These are phyloP conservation scores for Diaporthe capsici DNA, from an alignment of 2,329 filamentous ascomycete species.

Conservation along the genomic window DNA sequence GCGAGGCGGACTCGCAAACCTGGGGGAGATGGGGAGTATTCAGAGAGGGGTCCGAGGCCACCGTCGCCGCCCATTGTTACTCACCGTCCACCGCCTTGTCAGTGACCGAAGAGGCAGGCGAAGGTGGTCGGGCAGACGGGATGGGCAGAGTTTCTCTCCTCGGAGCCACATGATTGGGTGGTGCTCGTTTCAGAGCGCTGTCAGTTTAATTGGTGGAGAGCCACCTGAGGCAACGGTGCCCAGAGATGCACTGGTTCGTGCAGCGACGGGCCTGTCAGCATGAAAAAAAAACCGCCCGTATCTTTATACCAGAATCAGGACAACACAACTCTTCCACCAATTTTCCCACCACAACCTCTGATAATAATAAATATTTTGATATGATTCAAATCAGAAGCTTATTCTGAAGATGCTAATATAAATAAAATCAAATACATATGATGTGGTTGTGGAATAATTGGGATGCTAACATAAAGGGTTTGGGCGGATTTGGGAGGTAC, in stretches of 20 bases:
- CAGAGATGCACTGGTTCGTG: slow-evolving; percentile 29
- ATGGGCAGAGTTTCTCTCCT: slow-evolving; percentile 29
- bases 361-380: too few species aligned
- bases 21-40: slow-evolving; percentile 14
- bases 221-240: slow-evolving; percentile 38
- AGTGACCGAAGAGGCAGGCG: slow-evolving; percentile 32
- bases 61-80: slow-evolving; percentile 25
- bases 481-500: too few species aligned
- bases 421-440: too few species aligned
- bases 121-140: slow-evolving; percentile 23
- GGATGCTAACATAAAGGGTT: too few species aligned
- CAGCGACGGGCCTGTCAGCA: too few species aligned
- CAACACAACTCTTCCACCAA: too few species aligned
- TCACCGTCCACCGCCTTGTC: slow-evolving; percentile 36
- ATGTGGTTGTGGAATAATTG: too few species aligned
- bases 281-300: too few species aligned
- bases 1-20: slow-evolving; percentile 19
- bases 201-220: slow-evolving; percentile 38
- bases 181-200: slow-evolving; percentile 38
- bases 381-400: too few species aligned
- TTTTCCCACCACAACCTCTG: too few species aligned
- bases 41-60: slow-evolving; percentile 30
- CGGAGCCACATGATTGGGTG: slow-evolving; percentile 36
- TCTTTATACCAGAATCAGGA: too few species aligned
- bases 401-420: too few species aligned